A percentile compares a stretch with the other conserved stretches of the same genome.
These are phyloP conservation scores for Vanrija humicola DNA, from an alignment of 1,284 basidiomycete genomes.

Conservation along the genomic window DNA sequence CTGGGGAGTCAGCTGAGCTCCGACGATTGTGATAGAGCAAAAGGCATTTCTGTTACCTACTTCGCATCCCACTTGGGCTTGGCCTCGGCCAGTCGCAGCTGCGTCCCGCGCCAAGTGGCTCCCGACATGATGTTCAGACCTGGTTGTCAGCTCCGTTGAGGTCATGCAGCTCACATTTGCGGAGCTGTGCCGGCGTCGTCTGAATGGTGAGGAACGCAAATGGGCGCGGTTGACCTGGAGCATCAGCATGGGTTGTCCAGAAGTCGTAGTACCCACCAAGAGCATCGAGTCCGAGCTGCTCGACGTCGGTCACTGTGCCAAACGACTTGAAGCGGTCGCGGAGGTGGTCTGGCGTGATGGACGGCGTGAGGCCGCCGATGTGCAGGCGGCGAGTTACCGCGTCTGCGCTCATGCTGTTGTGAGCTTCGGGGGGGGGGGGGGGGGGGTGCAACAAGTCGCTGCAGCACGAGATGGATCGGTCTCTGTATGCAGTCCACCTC, in stretches of 20 bases:
- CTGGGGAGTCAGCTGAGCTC: constrained; percentile 2
- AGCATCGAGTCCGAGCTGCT: constrained; percentile 37
- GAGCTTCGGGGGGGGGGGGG: background rate
- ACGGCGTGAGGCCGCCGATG: constrained; percentile 43
- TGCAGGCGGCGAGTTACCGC: constrained; percentile 40
- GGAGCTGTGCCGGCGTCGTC: constrained; percentile 39
- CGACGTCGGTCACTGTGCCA: constrained; percentile 39
- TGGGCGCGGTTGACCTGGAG: constrained; percentile 38
- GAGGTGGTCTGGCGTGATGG: constrained; percentile 40
- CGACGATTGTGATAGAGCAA: no score
- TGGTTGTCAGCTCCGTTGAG: constrained; percentile 4
- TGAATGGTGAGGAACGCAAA: constrained; percentile 45
- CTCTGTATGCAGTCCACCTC: no score
- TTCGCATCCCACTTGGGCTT: constrained; percentile 29
- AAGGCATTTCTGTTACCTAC: constrained; percentile 16
- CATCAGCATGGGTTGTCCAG: background rate
- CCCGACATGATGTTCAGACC: constrained; percentile 48
- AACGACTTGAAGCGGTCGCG: constrained; percentile 45
- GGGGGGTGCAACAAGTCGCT: background rate
- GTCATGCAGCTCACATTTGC: constrained; percentile 33
- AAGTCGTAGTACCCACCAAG: constrained; percentile 29
- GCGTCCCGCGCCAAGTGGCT: constrained; percentile 45
- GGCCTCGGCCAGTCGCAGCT: constrained; percentile 43
- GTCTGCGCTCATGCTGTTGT: constrained; percentile 10
- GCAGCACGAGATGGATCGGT: background rate